phyloP scores from a whole-genome alignment of 1,139 yeast species.

The Geotrichum klebahnii region DNA sequence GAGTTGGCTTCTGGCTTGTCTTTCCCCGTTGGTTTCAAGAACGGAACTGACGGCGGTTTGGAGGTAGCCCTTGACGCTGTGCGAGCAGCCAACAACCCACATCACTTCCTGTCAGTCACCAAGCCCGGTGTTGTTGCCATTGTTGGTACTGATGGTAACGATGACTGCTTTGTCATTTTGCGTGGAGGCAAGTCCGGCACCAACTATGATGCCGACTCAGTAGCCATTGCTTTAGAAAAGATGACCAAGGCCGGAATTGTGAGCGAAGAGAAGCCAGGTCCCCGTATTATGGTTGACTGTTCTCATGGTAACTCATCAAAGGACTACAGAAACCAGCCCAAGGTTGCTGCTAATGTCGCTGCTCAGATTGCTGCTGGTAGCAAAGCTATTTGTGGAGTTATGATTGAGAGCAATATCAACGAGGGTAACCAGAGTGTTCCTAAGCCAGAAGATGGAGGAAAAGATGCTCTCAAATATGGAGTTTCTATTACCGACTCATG shows the following conservation, averaged over 20 bases:
- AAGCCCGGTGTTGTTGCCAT: conserved; percentile 96
- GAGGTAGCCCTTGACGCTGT: conserved; percentile 94
- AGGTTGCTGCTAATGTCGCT: conserved; percentile 72
- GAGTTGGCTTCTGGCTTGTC: conserved; percentile 94
- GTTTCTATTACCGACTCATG: conserved; percentile 96
- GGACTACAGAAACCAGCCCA: conserved; percentile 92
- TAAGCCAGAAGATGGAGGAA: conserved; percentile 57
- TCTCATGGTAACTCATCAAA: conserved; percentile 95
- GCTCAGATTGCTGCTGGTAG: conserved; percentile 82
- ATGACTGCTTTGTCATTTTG: conserved; percentile 67
- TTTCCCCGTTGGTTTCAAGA: conserved; percentile 97
- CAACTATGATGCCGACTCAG: conserved; percentile 78
- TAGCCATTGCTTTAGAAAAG: conserved; percentile 68
- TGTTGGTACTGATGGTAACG: conserved; percentile 91
- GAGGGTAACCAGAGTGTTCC: conserved; percentile 83
- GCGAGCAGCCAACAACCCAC: conserved; percentile 85
- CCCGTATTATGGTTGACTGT: conserved; percentile 85
- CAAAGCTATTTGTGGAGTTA: conserved; percentile 75
- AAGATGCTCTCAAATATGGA: conserved; percentile 79
- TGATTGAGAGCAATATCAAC: conserved; percentile 90
- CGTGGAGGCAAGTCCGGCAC: conserved; percentile 96
- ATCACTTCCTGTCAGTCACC: conserved; percentile 95
- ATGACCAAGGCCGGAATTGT: conserved; percentile 41
- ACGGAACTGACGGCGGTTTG: conserved; percentile 94
- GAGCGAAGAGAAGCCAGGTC: conserved; percentile 32